Evolutionary conservation across 306 rosid genomes (phyloP), one percentile per base, ranked within the genome.

Genomic region (Gynostemma pentaphyllum): DNA sequence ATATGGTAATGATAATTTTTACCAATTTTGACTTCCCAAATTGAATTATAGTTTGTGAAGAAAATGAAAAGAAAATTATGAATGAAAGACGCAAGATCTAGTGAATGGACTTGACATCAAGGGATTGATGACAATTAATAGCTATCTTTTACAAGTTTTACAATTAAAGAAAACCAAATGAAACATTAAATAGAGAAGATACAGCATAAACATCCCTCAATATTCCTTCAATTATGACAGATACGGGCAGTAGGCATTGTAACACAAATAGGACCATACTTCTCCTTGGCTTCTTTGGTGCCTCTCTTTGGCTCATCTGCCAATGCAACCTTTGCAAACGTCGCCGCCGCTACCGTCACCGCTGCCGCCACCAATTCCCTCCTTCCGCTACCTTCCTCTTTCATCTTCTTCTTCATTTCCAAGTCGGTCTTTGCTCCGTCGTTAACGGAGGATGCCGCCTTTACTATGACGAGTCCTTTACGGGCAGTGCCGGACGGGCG

Each of bases 221-320:
- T 2, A 6, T 32, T n/a, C n/a, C n/a, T n/a, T 75, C 83, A 81
- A 47, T 81, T 76, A 79, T 51, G 87, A 72, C 90, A 81, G 61
- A 81, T 68, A 51, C 85, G 79, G 36, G 90, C 90, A 51, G 90
- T 81, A 11, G 87, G 90, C 83, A 76, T 79, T 12, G 87, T 76
- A 60, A 74, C 87, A 62, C 90, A 84, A 13, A 84, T 4, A 7
- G 70, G 70, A 45, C 66, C 79, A 62, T 84, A 81, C 82, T 81
- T 81, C 73, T 76, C 59, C 81, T 79, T 82, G 26, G 90, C 87
- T 24, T 73, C 79, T 0, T 76, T 30, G 16, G 80, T 68, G 10
- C 90, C 90, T 2, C 9, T 5, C 68, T 70, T 62, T 1, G 85
- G 90, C 82, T 84, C 90, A 5, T 72, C 80, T 0, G 87, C 90